phyloP scores from a whole-genome alignment of 805 yeast species.

The Kuraishia molischiana region DNA sequence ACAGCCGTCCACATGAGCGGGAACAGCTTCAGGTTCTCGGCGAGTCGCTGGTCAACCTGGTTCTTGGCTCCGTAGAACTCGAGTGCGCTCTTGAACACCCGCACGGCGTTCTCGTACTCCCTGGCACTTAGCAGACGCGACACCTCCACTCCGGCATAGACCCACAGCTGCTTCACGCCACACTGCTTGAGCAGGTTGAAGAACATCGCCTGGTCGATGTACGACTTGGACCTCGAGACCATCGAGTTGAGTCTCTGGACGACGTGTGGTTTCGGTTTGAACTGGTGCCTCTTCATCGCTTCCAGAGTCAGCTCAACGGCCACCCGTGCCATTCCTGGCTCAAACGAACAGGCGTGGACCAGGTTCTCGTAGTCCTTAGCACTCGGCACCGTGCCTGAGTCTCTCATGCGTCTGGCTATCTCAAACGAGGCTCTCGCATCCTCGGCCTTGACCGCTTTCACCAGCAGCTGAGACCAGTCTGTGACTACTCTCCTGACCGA shows the following conservation, averaged over 20 bases:
- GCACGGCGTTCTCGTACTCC: constrained; percentile 15
- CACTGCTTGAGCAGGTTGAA: background rate
- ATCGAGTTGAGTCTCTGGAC: background rate
- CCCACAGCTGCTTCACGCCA: background rate
- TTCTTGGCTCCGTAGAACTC: background rate
- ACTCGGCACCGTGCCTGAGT: too few relatives aligned
- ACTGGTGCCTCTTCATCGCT: background rate
- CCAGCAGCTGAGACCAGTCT: too few relatives aligned
- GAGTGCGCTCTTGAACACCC: constrained; percentile 9
- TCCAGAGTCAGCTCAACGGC: background rate
- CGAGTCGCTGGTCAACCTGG: background rate
- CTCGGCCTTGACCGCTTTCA: too few relatives aligned
- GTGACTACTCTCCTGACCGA: too few relatives aligned
- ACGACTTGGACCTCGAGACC: background rate
- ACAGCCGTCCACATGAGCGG: constrained; percentile 11
- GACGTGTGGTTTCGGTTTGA: background rate
- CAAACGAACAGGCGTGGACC: background rate
- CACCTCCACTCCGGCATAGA: constrained; percentile 6
- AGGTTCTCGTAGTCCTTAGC: background rate
- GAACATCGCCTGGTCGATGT: background rate
- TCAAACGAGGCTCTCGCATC: too few relatives aligned
- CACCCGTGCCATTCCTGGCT: background rate
- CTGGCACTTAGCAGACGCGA: constrained; percentile 7
- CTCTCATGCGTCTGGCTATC: too few relatives aligned
- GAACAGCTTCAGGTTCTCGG: constrained; percentile 6